Base-by-base conservation (phyloP, 2,329 filamentous ascomycete genomes). In the Exophiala viscosa region DNA sequence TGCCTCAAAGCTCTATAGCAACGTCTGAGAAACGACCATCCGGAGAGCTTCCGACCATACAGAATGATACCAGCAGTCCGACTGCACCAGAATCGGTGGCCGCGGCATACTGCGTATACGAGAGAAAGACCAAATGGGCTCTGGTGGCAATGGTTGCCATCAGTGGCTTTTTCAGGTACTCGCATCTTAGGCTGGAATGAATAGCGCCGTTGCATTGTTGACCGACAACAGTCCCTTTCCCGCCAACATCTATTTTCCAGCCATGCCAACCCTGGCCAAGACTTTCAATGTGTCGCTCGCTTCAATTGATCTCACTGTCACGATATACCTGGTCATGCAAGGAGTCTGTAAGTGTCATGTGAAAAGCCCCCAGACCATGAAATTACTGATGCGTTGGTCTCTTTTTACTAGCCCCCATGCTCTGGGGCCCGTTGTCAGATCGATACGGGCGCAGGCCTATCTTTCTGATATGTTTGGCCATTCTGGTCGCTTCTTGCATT, bases 211-310 rank as follows among this genome's bases (percentile, higher is more conserved):
- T 10, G 35, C 35, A 5, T n/a, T n/a, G n/a, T n/a, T n/a, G n/a
- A n/a, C n/a, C n/a, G n/a, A n/a, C n/a, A n/a, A n/a, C n/a, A 45
- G 43, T n/a, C 43, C 43, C 3, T 69, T 76, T 7, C 69, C 73
- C 20, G 73, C 70, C 4, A 72, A 70, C 53, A 76, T 76, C 52
- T 76, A 76, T 56, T 73, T 75, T 44, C 74, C 75, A 1, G 69
- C 71, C 2, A 58, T 77, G 3, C 63, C 68, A 4, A 66, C 67
- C 1, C 69, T 77, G 18, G 68, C 73, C 1, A 34, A 40, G 1
- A 71, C 74, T 46, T 60, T 76, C 6, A 33, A 68, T 44, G 68
- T 73, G 1, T 72, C 72, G 1, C 46, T 63, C 15, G 61, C 65
- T 34, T 60, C 66, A 6, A 62, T 75, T 54, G 73, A 73, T 48